These are phyloP conservation scores for Debaryomyces sp. DNA, from an alignment of 1,139 yeast species.

Conservation along the genomic window DNA sequence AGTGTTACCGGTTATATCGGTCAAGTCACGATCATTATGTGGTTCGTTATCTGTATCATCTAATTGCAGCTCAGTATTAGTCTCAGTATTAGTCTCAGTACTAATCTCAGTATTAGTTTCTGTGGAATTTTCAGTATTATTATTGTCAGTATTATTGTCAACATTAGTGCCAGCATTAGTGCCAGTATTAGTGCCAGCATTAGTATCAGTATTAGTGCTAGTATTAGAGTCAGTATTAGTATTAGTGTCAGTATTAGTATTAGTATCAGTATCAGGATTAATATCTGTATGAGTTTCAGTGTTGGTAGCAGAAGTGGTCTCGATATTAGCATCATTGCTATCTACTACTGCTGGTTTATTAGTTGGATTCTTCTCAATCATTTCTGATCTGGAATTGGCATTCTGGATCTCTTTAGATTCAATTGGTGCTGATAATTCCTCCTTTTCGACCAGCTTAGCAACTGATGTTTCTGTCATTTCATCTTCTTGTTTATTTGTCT, in stretches of 20 bases:
- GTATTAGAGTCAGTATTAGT: background rate
- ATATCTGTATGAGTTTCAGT: background rate
- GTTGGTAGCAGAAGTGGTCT: background rate
- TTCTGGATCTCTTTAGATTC: background rate
- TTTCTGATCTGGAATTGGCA: background rate
- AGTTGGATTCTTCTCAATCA: constrained; percentile 7
- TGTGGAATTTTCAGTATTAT: too few relatives aligned
- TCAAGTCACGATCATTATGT: constrained; percentile 10
- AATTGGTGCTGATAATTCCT: background rate
- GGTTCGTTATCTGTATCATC: background rate
- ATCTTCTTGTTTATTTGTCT: constrained; percentile 1
- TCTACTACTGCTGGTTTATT: background rate
- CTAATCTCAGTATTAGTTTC: background rate
- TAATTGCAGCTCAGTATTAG: background rate
- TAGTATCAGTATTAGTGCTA: background rate
- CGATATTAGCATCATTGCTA: background rate
- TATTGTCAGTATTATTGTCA: background rate
- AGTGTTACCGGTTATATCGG: constrained; percentile 19
- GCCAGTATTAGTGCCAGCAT: background rate
- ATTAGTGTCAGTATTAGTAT: background rate
- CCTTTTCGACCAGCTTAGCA: background rate
- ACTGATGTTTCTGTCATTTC: constrained; percentile 7
- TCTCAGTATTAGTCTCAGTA: background rate
- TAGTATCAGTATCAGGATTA: background rate
- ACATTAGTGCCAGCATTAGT: background rate